Evolutionary conservation across 2,329 filamentous ascomycete species (phyloP), one percentile per base, ranked within the genome.

Genomic region (Drechslera avenae): DNA sequence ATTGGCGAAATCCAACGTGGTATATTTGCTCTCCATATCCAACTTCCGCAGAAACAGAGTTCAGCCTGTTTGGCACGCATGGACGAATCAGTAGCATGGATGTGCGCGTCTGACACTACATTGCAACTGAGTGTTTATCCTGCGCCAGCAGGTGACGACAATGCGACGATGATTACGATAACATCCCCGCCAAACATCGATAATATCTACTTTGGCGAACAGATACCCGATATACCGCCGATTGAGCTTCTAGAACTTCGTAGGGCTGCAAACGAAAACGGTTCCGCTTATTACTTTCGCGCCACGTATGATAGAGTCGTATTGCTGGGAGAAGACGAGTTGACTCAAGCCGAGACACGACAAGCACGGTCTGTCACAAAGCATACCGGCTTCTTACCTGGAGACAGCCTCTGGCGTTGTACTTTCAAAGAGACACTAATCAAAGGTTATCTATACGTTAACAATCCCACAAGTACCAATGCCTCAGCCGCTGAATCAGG

Each of bases 51-150:
- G 39, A 58, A 66, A 28, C 60, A 69, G 18, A 66, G 54, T 33
- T 68, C 62, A 10, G 56, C 56, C 18, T 71, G 68, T 36, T 52
- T 71, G 9, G 46, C 61, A 17, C 57, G 39, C 17, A 60, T 40
- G 6, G 64, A 67, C 34, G 63, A 69, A 17, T 62, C 57, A 2
- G 37, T 56, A 14, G 55, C 66, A 26, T 71, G 67, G 67, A 49
- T 59, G 18, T 69, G 68, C 43, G 52, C 58, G 1, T 56, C 57
- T 3, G 37, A 63, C 7, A 53, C 47, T 23, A 42, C 23, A 1
- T 45, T 69, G 7, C 59, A 62, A 21, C 36, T 71, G 5, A 59
- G 44, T n/a, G 53, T 69, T 12, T 35, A 61, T 9, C 61, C 63
- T 3, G 57, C 59, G 3, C 32, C 54, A 2, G 37, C 40, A 2